A percentile compares a stretch with the other conserved stretches of the same genome.
These are phyloP conservation scores for Calocybe gangraenosa DNA, from an alignment of 768 basidiomycete genomes.

Conservation along the genomic window DNA sequence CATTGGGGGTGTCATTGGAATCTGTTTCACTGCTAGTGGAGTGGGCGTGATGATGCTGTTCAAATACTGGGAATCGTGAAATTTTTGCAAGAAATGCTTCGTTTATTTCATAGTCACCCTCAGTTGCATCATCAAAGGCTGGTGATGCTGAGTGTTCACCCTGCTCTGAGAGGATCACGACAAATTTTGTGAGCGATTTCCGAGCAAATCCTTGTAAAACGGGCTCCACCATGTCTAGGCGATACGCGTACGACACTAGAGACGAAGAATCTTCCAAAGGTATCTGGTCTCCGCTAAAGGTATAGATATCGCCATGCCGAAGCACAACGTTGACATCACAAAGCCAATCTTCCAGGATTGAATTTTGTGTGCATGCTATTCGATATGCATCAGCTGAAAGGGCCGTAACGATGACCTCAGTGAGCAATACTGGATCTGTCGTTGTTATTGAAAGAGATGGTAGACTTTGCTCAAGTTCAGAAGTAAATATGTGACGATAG, in stretches of 20 bases:
- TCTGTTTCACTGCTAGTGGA: constrained; percentile 1
- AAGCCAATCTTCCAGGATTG: constrained; percentile 40
- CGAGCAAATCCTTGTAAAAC: constrained; percentile 65
- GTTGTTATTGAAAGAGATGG: constrained; percentile 19
- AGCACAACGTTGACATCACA: constrained; percentile 40
- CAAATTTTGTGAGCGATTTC: constrained; percentile 46
- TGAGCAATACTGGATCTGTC: constrained; percentile 33
- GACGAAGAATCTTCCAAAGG: constrained; percentile 17
- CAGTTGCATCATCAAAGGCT: constrained; percentile 13
- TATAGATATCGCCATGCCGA: constrained; percentile 43
- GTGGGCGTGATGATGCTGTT: constrained; percentile 13
- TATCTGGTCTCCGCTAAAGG: constrained; percentile 18
- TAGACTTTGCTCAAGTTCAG: constrained; percentile 1
- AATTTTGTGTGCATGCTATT: constrained; percentile 30
- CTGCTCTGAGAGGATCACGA: constrained; percentile 35
- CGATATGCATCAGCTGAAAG: constrained; percentile 45
- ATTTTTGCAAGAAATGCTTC: constrained; percentile 66
- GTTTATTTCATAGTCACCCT: constrained; percentile 55
- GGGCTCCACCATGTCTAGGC: constrained; percentile 61
- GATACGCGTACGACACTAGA: constrained; percentile 31
- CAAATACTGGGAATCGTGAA: constrained; percentile 27
- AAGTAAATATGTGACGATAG: constrained; percentile 32
- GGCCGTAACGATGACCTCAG: constrained; percentile 49
- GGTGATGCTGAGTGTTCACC: constrained; percentile 11
- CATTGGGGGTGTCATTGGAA: constrained; percentile 5